These are phyloP conservation scores for Hypoxylon fragiforme DNA, from an alignment of 495 filamentous ascomycete species.

Conservation along the genomic window DNA sequence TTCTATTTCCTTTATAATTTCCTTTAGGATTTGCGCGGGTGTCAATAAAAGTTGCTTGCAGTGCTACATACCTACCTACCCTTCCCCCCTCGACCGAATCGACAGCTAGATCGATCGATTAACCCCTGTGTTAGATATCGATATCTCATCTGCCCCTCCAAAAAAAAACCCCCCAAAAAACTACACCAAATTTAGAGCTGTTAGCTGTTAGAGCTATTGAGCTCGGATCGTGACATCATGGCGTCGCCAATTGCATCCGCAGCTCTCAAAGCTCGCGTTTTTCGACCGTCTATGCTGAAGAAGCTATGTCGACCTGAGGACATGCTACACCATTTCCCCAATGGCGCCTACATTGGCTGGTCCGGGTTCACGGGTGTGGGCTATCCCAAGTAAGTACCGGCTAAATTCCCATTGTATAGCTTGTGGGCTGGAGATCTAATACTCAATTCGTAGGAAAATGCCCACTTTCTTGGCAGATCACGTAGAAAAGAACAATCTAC, in stretches of 20 bases:
- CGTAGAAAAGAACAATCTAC: constrained; percentile 84
- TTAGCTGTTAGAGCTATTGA: constrained; percentile 15
- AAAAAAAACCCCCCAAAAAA: too few relatives aligned
- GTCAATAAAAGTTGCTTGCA: constrained; percentile 8
- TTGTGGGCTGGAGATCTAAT: constrained; percentile 8
- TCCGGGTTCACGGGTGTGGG: constrained; percentile 90
- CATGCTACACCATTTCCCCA: constrained; percentile 75
- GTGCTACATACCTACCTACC: constrained; percentile 2
- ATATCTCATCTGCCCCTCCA: constrained; percentile 9
- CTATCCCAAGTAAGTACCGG: constrained; percentile 74
- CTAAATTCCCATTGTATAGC: not conserved
- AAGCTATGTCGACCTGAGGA: constrained; percentile 81
- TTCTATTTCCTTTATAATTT: constrained; percentile 1
- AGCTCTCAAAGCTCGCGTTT: constrained; percentile 72
- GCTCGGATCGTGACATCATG: constrained; percentile 38
- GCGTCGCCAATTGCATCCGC: constrained; percentile 64
- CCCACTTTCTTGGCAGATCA: constrained; percentile 85
- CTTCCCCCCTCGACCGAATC: too few relatives aligned
- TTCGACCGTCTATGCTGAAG: constrained; percentile 74
- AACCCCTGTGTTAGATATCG: too few relatives aligned
- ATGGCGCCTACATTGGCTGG: constrained; percentile 85
- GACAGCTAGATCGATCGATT: too few relatives aligned
- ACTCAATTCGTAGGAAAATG: constrained; percentile 64
- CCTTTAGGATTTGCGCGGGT: constrained; percentile 3
- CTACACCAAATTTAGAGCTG: too few relatives aligned